Evolutionary conservation across 2,329 filamentous ascomycete species (phyloP).

Genomic region (Talaromyces sp.): DNA sequence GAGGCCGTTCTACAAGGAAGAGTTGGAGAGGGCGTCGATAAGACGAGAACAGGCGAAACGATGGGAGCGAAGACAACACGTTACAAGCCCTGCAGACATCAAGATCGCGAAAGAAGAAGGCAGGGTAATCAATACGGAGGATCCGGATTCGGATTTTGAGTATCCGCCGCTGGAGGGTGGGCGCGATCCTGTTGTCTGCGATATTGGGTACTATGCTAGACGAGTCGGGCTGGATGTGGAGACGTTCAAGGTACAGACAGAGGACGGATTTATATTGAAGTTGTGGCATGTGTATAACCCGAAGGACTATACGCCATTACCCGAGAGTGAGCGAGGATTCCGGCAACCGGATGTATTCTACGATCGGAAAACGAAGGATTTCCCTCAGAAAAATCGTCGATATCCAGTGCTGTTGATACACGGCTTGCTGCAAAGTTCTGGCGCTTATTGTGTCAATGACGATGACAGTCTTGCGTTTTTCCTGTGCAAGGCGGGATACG

Average conservation of each 20-base stretch:
- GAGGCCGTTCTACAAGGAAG: conserved; percentile 71
- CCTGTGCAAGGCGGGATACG: conserved; percentile 85
- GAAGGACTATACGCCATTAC: conserved; percentile 61
- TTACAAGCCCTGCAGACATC: conserved; percentile 40
- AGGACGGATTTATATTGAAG: conserved; percentile 87
- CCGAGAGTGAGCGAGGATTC: conserved; percentile 41
- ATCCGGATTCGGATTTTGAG: conserved; percentile 39
- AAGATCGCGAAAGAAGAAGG: conserved; percentile 35
- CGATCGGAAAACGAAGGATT: conserved; percentile 33
- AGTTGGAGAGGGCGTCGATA: conserved; percentile 56
- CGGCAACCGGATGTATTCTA: conserved; percentile 63
- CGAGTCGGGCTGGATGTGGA: conserved; percentile 85
- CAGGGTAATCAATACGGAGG: conserved; percentile 23
- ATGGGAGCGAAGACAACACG: conserved; percentile 55
- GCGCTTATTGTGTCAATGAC: conserved; percentile 86
- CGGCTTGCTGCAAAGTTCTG: conserved; percentile 80
- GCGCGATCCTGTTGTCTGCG: conserved; percentile 70
- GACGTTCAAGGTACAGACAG: conserved; percentile 78
- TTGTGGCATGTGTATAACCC: conserved; percentile 90
- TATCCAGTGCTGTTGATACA: conserved; percentile 87
- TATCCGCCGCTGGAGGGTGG: conserved; percentile 77
- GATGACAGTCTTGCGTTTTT: conserved; percentile 88
- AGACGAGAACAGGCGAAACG: conserved; percentile 57
- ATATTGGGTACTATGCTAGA: conserved; percentile 81
- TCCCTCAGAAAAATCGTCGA: conserved; percentile 25